These are phyloP conservation scores for Lepidium sativum DNA, from an alignment of 345 rosid species.

Conservation along the genomic window DNA sequence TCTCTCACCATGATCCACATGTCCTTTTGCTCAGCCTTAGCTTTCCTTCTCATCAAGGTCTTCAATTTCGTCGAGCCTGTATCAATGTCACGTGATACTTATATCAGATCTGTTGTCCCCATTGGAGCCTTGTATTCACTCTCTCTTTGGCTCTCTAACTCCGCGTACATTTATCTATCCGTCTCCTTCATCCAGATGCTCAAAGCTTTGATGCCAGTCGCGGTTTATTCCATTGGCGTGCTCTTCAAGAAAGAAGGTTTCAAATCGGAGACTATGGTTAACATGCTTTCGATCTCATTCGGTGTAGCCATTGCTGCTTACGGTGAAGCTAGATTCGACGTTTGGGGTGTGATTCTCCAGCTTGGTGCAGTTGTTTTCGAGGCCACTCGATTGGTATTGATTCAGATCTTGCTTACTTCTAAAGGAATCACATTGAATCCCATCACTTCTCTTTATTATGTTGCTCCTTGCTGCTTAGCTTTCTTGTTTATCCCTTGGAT, in stretches of 20 bases:
- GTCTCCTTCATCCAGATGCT: constrained; percentile 96
- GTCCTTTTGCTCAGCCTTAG: constrained; percentile 85
- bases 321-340: constrained; percentile 56
- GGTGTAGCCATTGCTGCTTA: constrained; percentile 62
- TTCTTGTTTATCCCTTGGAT: constrained; percentile 56
- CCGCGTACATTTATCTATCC: constrained; percentile 89
- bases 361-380: constrained; percentile 60
- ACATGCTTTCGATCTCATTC: constrained; percentile 54
- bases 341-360: constrained; percentile 53
- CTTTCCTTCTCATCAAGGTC: constrained; percentile 78
- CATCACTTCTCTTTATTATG: constrained; percentile 54
- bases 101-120: constrained; percentile 76
- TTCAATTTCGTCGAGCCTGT: constrained; percentile 90
- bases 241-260: constrained; percentile 37
- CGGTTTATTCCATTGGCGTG: constrained; percentile 71
- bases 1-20: constrained; percentile 97
- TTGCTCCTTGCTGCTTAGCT: constrained; percentile 53
- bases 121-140: constrained; percentile 88
- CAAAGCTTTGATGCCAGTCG: constrained; percentile 94
- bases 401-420: constrained; percentile 49
- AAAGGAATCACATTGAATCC: constrained; percentile 53
- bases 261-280: constrained; percentile 43
- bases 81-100: constrained; percentile 72
- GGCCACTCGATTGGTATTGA: constrained; percentile 54
- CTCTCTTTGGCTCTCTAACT: constrained; percentile 87